Conservation (phyloP, 2,329 filamentous ascomycete genomes). For the Aureobasidium sp. region DNA sequence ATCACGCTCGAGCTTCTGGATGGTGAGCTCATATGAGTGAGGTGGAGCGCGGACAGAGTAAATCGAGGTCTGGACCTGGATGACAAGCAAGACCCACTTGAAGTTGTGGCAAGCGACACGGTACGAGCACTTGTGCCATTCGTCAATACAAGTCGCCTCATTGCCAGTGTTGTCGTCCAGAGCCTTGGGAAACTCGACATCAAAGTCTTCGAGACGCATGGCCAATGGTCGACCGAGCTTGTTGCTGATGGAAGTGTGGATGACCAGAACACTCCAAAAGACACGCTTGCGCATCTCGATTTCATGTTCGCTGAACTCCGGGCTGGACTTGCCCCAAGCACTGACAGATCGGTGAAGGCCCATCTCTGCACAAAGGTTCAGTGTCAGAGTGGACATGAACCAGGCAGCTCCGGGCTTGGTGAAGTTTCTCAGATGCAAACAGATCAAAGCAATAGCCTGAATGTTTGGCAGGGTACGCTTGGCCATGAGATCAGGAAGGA, state of each 20-base stretch:
- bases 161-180: conserved; percentile 63
- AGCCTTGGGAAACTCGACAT: conserved; percentile 65
- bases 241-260: conserved; percentile 62
- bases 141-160: conserved; percentile 38
- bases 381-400: conserved; percentile 56
- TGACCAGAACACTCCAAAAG: conserved; percentile 64
- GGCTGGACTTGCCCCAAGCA: conserved; percentile 41
- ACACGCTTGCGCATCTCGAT: conserved; percentile 70
- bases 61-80: conserved; percentile 69
- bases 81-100: conserved; percentile 56
- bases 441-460: conserved; percentile 66
- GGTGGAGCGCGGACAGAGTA: conserved; percentile 60
- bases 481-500: conserved; percentile 56
- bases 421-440: conserved; percentile 64
- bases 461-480: conserved; percentile 58
- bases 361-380: conserved; percentile 64
- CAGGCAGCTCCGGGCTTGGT: conserved; percentile 71
- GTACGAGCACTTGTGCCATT: conserved; percentile 54
- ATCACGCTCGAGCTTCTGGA: conserved; percentile 58
- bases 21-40: conserved; percentile 53
- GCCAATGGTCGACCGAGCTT: conserved; percentile 72
- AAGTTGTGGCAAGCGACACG: conserved; percentile 58
- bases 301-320: conserved; percentile 49
- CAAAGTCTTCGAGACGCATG: conserved; percentile 65
- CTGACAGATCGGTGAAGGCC: conserved; percentile 66